Evolutionary conservation across 108 stramenopile species (phyloP).

Genomic region (Stephanodiscus minutulus): DNA sequence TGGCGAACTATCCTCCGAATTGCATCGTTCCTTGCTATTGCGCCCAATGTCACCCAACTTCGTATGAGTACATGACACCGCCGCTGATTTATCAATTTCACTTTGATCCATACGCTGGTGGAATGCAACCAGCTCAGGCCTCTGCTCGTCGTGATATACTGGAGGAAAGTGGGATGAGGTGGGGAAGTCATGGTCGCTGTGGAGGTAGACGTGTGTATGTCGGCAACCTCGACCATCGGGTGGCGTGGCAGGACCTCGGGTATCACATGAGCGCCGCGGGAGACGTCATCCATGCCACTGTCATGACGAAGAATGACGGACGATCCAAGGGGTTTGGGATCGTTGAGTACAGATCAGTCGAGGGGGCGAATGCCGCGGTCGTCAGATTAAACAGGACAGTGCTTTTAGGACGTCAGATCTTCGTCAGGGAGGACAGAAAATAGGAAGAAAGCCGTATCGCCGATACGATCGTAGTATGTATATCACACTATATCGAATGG

Average conservation of each 20-base stretch:
- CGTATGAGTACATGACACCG: too few relatives aligned
- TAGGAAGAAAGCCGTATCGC: too few relatives aligned
- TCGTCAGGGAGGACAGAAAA: constrained; percentile 92
- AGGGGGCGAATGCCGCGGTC: constrained; percentile 86
- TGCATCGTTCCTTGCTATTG: too few relatives aligned
- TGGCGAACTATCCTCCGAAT: too few relatives aligned
- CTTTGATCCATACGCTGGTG: too few relatives aligned
- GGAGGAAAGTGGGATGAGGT: not conserved
- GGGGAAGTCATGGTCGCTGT: too few relatives aligned
- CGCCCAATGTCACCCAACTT: too few relatives aligned
- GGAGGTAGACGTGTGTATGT: constrained; percentile 71
- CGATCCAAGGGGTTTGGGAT: constrained; percentile 90
- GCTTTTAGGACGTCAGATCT: constrained; percentile 83
- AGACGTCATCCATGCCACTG: constrained; percentile 66
- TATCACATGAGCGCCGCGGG: constrained; percentile 93
- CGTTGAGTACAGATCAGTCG: constrained; percentile 82
- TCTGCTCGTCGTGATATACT: too few relatives aligned
- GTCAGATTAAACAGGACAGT: constrained; percentile 75
- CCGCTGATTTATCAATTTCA: too few relatives aligned
- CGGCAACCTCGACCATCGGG: constrained; percentile 84
- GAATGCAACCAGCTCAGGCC: too few relatives aligned
- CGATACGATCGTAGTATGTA: too few relatives aligned
- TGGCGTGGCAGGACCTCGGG: constrained; percentile 91
- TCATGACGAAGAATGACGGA: constrained; percentile 54
- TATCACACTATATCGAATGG: too few relatives aligned